These are phyloP conservation scores for Malus domestica DNA, from an alignment of 306 rosid species.

Conservation along the genomic window ASM211411v1 NC_041791.1:31783001-31783500, in stretches of 20 bases:
- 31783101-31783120: neutral
- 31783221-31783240: neutral
- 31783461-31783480: neutral
- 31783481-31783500: neutral
- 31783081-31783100: neutral
- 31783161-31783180: slow-evolving; percentile 97
- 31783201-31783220: slow-evolving; percentile 34
- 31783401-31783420: slow-evolving; percentile 26
- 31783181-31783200: slow-evolving; percentile 99
- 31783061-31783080: neutral
- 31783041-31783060: slow-evolving; percentile 46
- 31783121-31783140: slow-evolving; percentile 21
- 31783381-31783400: slow-evolving; percentile 34
- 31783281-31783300: neutral
- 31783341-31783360: slow-evolving; percentile 99
- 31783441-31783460: too few species aligned
- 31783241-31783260: neutral
- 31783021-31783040: slow-evolving; percentile 97
- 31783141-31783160: slow-evolving; percentile 98
- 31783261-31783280: neutral
- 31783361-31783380: slow-evolving; percentile 94
- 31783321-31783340: slow-evolving; percentile 83
- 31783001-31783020: slow-evolving; percentile 99
- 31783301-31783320: slow-evolving; percentile 13
- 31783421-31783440: too few species aligned